Percentiles rank a stretch among this genome's conserved stretches.
Evolutionary conservation across 2,329 filamentous ascomycete genomes (phyloP).

Genomic region (Microdochium bolleyi): DNA sequence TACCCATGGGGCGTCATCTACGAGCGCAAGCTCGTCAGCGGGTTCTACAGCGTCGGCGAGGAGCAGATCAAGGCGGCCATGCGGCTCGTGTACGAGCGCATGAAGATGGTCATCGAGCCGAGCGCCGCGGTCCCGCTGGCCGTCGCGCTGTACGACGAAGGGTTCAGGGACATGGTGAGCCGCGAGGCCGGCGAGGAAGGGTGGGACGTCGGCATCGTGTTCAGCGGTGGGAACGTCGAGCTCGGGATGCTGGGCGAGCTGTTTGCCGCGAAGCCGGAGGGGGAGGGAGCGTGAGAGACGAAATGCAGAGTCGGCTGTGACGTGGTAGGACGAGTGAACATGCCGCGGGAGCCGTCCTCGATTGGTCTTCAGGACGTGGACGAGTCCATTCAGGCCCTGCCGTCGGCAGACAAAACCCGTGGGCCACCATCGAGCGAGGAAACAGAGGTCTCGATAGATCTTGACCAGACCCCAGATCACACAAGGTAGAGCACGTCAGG

Average conservation of each 20-base stretch:
- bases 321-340: no score
- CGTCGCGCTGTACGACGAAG: slow-evolving; percentile 75
- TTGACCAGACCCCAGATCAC: no score
- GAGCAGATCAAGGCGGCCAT: slow-evolving; percentile 73
- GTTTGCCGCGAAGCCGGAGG: slow-evolving; percentile 20
- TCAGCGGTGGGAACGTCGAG: slow-evolving; percentile 53
- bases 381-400: no score
- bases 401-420: no score
- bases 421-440: no score
- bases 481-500: no score
- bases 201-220: slow-evolving; percentile 60
- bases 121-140: slow-evolving; percentile 80
- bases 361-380: no score
- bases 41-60: slow-evolving; percentile 69
- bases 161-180: slow-evolving; percentile 66
- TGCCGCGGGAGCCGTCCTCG: no score
- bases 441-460: no score
- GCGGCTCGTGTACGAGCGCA: slow-evolving; percentile 71
- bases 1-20: slow-evolving; percentile 73
- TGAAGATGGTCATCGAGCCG: slow-evolving; percentile 89
- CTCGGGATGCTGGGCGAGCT: slow-evolving; percentile 44
- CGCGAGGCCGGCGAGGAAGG: slow-evolving; percentile 61
- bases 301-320: no score
- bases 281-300: neutral
- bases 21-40: slow-evolving; percentile 59